Evolutionary conservation across 768 basidiomycete species (phyloP).

Genomic region (Cystobasidium onofrii): DNA sequence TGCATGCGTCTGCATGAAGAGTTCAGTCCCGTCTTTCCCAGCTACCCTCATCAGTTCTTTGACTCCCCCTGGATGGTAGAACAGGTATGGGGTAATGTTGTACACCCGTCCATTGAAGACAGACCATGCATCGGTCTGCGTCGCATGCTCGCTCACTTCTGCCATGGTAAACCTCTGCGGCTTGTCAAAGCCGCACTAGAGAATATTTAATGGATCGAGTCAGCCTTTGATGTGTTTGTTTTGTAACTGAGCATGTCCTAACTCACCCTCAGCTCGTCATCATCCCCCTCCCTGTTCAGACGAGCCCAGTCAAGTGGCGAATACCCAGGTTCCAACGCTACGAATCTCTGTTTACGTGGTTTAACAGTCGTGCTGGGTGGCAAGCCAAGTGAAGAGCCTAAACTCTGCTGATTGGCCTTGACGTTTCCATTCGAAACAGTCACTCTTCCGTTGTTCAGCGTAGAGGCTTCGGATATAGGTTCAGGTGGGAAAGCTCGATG

Average conservation of each 20-base stretch:
- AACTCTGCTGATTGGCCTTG: neutral
- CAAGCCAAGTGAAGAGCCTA: slow-evolving; percentile 4
- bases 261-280: slow-evolving; percentile 65
- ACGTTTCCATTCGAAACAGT: neutral
- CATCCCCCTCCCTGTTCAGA: slow-evolving; percentile 60
- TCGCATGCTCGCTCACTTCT: slow-evolving; percentile 70
- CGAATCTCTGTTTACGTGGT: slow-evolving; percentile 53
- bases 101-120: slow-evolving; percentile 89
- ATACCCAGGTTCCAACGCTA: slow-evolving; percentile 81
- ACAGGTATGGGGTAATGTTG: slow-evolving; percentile 83
- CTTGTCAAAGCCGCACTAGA: slow-evolving; percentile 60
- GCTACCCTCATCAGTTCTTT: slow-evolving; percentile 89
- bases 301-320: slow-evolving; percentile 90
- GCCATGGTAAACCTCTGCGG: slow-evolving; percentile 66
- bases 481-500: slow-evolving; percentile 26
- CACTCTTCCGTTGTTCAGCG: slow-evolving; percentile 7
- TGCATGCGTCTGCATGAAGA: slow-evolving; percentile 83
- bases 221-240: no score
- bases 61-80: slow-evolving; percentile 90
- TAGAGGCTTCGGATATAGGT: neutral
- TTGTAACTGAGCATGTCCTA: no score
- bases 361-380: slow-evolving; percentile 17
- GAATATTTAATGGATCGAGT: no score
- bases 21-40: slow-evolving; percentile 79
- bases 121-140: slow-evolving; percentile 81